These are phyloP conservation scores for Metschnikowia drakensbergensis DNA, from an alignment of 805 yeast species.

Conservation along the genomic window DNA sequence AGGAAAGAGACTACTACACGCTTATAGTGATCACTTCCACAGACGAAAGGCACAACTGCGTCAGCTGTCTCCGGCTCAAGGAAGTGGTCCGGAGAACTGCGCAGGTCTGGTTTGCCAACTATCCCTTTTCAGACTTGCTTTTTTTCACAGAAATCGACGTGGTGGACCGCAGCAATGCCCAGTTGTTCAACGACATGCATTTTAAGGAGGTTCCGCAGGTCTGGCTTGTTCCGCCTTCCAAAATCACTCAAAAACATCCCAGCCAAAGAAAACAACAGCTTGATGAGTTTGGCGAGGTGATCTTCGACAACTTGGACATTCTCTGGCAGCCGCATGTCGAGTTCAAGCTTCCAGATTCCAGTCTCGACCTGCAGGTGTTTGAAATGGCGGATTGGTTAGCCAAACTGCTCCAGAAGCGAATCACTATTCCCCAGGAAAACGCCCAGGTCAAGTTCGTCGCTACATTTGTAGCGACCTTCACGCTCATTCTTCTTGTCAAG, in stretches of 20 bases:
- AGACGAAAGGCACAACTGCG: constrained; percentile 42
- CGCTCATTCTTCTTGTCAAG: constrained; percentile 44
- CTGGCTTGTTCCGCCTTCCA: constrained; percentile 60
- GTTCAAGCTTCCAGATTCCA: constrained; percentile 36
- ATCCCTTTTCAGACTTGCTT: constrained; percentile 38
- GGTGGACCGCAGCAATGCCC: constrained; percentile 34
- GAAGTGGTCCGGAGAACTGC: constrained; percentile 41
- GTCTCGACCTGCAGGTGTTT: constrained; percentile 34
- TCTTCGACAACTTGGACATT: constrained; percentile 17
- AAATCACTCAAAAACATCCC: constrained; percentile 14
- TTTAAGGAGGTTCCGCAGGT: constrained; percentile 58
- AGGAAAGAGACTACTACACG: constrained; percentile 44
- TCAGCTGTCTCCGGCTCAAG: constrained; percentile 43
- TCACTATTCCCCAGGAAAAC: constrained; percentile 40
- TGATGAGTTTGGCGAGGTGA: constrained; percentile 21
- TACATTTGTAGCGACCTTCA: constrained; percentile 46
- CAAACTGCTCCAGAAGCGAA: constrained; percentile 39
- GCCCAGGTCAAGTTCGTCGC: constrained; percentile 40
- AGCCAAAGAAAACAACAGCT: constrained; percentile 14
- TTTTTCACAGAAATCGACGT: constrained; percentile 53
- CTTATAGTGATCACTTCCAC: constrained; percentile 53
- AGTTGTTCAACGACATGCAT: constrained; percentile 38
- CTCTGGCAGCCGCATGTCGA: constrained; percentile 29
- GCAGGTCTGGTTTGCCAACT: constrained; percentile 40
- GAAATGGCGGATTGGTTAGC: constrained; percentile 55